These are phyloP conservation scores for Metarhizium rileyi DNA, from an alignment of 2,329 filamentous ascomycete genomes.

Conservation along the genomic window DNA sequence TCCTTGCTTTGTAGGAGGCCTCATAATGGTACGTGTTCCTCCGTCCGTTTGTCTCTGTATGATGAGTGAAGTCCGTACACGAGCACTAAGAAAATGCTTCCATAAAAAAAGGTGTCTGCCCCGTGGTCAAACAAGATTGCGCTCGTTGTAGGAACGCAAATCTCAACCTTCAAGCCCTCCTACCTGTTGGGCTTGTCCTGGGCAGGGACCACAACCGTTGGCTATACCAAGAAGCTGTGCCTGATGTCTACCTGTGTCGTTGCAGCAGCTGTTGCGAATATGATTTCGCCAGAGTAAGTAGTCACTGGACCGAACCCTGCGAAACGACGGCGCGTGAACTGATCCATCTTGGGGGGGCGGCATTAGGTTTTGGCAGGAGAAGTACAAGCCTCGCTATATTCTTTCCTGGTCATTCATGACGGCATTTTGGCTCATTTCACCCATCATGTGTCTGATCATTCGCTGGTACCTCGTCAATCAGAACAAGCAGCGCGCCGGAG, in stretches of 20 bases:
- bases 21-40: conserved; percentile 11
- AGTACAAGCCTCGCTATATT: conserved; percentile 13
- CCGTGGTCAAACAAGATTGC: conserved; percentile 19
- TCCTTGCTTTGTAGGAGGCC: conserved; percentile 14
- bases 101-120: conserved; percentile 7
- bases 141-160: conserved; percentile 18
- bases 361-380: conserved; percentile 13
- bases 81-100: neutral
- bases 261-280: conserved; percentile 15
- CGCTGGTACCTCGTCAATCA: conserved; percentile 13
- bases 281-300: conserved; percentile 19
- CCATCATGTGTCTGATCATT: conserved; percentile 15
- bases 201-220: conserved; percentile 15
- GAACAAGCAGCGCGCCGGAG: conserved; percentile 10
- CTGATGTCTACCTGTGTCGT: conserved; percentile 15
- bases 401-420: conserved; percentile 16
- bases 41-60: too few species aligned
- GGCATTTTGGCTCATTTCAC: conserved; percentile 17
- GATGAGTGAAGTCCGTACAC: too few species aligned
- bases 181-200: conserved; percentile 18
- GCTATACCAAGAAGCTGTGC: conserved; percentile 15
- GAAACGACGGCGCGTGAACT: neutral
- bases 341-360: neutral
- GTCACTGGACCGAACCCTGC: neutral
- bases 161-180: conserved; percentile 20